Conservation (phyloP, 176 grass and related monocot species). For the Oryza punctata region DNA sequence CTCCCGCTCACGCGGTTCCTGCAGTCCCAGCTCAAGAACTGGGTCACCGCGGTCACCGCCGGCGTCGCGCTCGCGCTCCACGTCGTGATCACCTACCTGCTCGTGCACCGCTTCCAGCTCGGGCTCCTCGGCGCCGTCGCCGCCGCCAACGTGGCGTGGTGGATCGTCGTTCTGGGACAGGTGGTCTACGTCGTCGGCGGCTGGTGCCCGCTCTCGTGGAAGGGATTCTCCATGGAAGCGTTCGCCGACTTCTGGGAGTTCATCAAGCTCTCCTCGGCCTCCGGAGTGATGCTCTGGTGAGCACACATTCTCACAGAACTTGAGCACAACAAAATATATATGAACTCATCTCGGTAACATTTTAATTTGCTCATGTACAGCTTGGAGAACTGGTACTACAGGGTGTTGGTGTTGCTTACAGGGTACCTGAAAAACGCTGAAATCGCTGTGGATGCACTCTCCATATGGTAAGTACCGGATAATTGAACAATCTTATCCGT, state of each 20-base stretch:
- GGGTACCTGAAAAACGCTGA: conserved; percentile 72
- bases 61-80: conserved; percentile 40
- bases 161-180: conserved; percentile 49
- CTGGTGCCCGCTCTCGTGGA: conserved; percentile 60
- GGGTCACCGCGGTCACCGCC: conserved; percentile 31
- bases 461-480: conserved; percentile 60
- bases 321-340: background rate
- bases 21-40: conserved; percentile 71
- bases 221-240: conserved; percentile 53
- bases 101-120: conserved; percentile 6
- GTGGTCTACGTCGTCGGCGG: conserved; percentile 37
- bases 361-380: conserved; percentile 19
- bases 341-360: background rate
- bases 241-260: conserved; percentile 67
- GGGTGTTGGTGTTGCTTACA: conserved; percentile 58
- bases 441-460: conserved; percentile 72
- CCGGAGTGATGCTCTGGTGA: conserved; percentile 72
- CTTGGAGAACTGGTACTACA: conserved; percentile 87
- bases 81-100: conserved; percentile 49
- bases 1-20: conserved; percentile 62
- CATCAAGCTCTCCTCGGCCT: conserved; percentile 52
- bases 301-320: background rate
- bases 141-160: conserved; percentile 52
- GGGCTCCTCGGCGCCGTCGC: conserved; percentile 28
- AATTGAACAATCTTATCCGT: background rate